phyloP scores from a whole-genome alignment of 106 monocot genomes.

The Triglochin maritima region DNA sequence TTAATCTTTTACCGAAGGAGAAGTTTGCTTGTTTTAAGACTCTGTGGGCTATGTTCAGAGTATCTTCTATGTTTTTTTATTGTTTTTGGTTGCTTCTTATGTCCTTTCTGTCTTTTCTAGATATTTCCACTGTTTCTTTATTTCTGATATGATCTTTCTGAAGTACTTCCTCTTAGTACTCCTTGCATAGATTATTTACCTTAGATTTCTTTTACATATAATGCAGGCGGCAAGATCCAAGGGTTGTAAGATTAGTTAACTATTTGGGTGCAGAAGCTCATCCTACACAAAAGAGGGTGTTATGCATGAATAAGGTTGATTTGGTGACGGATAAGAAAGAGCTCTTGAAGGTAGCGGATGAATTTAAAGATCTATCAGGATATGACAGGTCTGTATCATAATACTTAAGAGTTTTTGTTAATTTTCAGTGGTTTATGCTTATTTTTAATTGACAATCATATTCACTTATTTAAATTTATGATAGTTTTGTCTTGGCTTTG shows the following conservation, averaged over 20 bases:
- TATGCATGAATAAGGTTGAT: slow-evolving; percentile 99
- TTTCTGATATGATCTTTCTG: too few relatives aligned
- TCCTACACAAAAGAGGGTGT: slow-evolving; percentile 55
- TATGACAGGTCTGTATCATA: slow-evolving; percentile 46
- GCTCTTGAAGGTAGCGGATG: slow-evolving; percentile 73
- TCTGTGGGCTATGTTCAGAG: too few relatives aligned
- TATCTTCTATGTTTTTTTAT: too few relatives aligned
- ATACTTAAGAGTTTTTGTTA: slow-evolving; percentile 1
- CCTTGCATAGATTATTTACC: not conserved
- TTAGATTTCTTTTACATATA: not conserved
- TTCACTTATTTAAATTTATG: not conserved
- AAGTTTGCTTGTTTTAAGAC: too few relatives aligned
- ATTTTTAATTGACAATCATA: not conserved
- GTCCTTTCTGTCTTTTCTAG: too few relatives aligned
- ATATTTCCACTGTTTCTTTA: too few relatives aligned
- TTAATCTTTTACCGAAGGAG: too few relatives aligned
- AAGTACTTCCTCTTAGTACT: not conserved
- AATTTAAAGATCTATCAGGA: slow-evolving; percentile 90
- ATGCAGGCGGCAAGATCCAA: slow-evolving; percentile 41
- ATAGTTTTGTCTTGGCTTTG: too few relatives aligned
- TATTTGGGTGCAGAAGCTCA: slow-evolving; percentile 52
- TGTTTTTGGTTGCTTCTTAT: too few relatives aligned
- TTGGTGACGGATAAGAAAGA: slow-evolving; percentile 82
- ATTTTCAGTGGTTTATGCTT: not conserved
- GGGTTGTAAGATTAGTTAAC: slow-evolving; percentile 80